Evolutionary conservation across 2,329 filamentous ascomycete species (phyloP), one percentile per base, ranked within the genome.

Genomic region (Calcarisporium arbuscula): DNA sequence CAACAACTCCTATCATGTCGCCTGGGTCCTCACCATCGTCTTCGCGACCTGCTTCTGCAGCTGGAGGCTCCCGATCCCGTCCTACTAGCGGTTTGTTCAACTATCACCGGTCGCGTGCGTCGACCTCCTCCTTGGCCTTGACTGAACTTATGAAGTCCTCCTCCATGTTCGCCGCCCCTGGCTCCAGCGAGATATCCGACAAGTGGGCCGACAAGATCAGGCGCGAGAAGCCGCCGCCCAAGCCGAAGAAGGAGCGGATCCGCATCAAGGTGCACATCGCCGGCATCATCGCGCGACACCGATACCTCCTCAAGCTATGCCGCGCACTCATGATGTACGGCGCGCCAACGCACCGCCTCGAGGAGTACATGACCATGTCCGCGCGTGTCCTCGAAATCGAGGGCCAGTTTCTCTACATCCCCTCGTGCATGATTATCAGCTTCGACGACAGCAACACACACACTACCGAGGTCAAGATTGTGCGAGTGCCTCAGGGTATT

Each of bases 341-440:
- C 10, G 89, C 89, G 1, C 89, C 89, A 1, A 94, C 88, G 0
- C 89, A 95, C 62, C 80, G 89, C 9, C 67, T 95, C 15, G 89
- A 95, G 58, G 84, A 94, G 54, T 95, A 94, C 57, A 81, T 95
- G 76, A 80, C 74, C 43, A 94, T 90, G 84, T 88, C 85, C 8
- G 82, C 89, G 2, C 74, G 85, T n/a, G 85, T 92, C 2, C 72
- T 95, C 23, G 85, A 89, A 57, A 89, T 95, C 12, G 84, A 94
- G 45, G 83, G 82, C 6, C 87, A 94, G 50, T 95, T 92, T 48
- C 64, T 95, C 16, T 95, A 95, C 54, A 77, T 95, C 19, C 88
- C 89, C 0, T 85, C 85, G 0, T 94, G 85, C 52, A 95, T 95
- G 89, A 85, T 95, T 37, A 83, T 95, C 52, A 90, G 86, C 5